A percentile compares a stretch with the other conserved stretches of the same genome.
Conservation (phyloP, 2,329 filamentous ascomycete genomes). For the Madurella mycetomatis region DNA sequence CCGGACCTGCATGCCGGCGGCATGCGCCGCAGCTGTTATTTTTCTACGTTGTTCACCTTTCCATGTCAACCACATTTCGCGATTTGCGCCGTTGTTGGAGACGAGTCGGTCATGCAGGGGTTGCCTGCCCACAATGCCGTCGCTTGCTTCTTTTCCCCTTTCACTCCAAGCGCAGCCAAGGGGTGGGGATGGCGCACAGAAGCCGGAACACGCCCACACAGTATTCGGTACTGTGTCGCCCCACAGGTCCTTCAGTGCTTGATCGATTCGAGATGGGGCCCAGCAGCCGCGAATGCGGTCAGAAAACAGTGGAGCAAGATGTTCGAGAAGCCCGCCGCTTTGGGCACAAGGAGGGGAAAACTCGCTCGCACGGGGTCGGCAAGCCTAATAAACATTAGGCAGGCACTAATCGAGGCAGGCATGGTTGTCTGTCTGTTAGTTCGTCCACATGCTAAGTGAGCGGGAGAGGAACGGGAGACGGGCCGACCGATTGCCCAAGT, state of each 20-base stretch:
- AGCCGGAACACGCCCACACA: neutral
- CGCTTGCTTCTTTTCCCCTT: neutral
- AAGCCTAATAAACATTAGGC: too few relatives aligned
- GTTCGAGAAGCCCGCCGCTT: neutral
- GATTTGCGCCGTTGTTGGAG: neutral
- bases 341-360: neutral
- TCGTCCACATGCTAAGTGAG: too few relatives aligned
- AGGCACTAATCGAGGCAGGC: too few relatives aligned
- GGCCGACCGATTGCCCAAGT: too few relatives aligned
- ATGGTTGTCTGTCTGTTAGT: too few relatives aligned
- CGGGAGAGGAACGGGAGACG: too few relatives aligned
- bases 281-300: neutral
- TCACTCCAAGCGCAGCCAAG: conserved; percentile 1
- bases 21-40: neutral
- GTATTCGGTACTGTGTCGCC: neutral
- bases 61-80: neutral
- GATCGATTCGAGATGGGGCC: neutral
- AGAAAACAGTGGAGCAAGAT: neutral
- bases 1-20: neutral
- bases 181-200: neutral
- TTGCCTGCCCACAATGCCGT: neutral
- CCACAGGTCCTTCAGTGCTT: too few relatives aligned
- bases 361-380: too few relatives aligned
- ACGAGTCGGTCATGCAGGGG: neutral
- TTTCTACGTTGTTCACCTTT: too few relatives aligned